These are phyloP conservation scores for Chamaecrista fasciculata DNA, from an alignment of 306 rosid species.

Conservation along the genomic window DNA sequence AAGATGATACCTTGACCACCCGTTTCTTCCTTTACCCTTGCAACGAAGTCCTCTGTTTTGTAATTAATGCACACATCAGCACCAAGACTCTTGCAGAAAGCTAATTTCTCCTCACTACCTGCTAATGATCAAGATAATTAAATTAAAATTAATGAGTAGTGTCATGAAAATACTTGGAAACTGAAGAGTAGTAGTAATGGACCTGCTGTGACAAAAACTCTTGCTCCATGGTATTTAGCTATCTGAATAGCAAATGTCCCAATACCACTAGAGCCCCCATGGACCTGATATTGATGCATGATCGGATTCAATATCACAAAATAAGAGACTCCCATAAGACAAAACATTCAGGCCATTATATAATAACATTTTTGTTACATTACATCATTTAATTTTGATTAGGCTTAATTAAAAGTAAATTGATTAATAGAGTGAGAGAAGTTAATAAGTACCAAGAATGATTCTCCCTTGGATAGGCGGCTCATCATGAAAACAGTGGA, in stretches of 20 bases:
- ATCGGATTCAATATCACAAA: background rate
- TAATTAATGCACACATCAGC: conserved; percentile 89
- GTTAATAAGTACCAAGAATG: conserved; percentile 84
- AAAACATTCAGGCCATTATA: conserved; percentile 2
- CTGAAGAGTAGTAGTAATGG: no score
- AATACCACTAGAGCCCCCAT: conserved; percentile 97
- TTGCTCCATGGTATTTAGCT: conserved; percentile 70
- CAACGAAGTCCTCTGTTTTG: conserved; percentile 87
- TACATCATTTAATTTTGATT: no score
- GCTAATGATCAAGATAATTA: conserved; percentile 38
- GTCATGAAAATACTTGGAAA: conserved; percentile 10
- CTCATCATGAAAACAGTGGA: conserved; percentile 86
- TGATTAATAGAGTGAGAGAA: no score
- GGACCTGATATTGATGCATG: conserved; percentile 65
- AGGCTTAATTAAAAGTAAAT: no score
- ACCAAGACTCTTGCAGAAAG: conserved; percentile 73
- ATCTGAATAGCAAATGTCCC: conserved; percentile 97
- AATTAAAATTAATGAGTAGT: conserved; percentile 29
- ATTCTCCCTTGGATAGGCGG: conserved; percentile 66
- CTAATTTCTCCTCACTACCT: conserved; percentile 84
- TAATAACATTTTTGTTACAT: background rate
- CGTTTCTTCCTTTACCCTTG: conserved; percentile 85
- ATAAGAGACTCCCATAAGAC: conserved; percentile 17
- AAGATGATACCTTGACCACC: conserved; percentile 74
- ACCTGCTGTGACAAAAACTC: conserved; percentile 93